phyloP scores from a whole-genome alignment of 352 stramenopile genomes.

The Pythium oligandrum region DNA sequence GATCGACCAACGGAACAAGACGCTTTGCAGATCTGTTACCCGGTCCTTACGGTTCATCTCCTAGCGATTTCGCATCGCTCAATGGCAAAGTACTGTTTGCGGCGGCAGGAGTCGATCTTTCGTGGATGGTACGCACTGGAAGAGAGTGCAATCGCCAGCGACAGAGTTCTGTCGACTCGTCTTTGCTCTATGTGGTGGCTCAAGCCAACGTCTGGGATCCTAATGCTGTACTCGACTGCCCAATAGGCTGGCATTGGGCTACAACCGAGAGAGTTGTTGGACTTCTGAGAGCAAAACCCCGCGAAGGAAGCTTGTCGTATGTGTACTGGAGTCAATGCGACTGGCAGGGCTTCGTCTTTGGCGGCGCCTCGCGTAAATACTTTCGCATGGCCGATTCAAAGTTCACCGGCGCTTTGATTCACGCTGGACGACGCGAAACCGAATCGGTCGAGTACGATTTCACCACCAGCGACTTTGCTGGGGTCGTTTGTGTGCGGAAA shows the following conservation, averaged over 20 bases:
- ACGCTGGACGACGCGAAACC: slow-evolving; percentile 72
- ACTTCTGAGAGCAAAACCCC: slow-evolving; percentile 1
- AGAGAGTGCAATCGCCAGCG: slow-evolving; percentile 45
- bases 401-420: slow-evolving; percentile 76
- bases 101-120: slow-evolving; percentile 56
- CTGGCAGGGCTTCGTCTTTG: slow-evolving; percentile 77
- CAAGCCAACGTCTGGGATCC: slow-evolving; percentile 40
- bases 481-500: slow-evolving; percentile 66
- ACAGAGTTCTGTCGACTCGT: slow-evolving; percentile 25
- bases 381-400: slow-evolving; percentile 87
- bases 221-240: slow-evolving; percentile 56
- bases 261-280: slow-evolving; percentile 27
- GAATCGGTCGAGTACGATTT: slow-evolving; percentile 51
- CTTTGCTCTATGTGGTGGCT: slow-evolving; percentile 57
- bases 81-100: slow-evolving; percentile 56
- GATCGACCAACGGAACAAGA: slow-evolving; percentile 27
- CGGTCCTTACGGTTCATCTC: slow-evolving; percentile 28
- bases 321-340: slow-evolving; percentile 86
- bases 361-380: slow-evolving; percentile 42
- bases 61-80: slow-evolving; percentile 39
- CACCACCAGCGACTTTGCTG: slow-evolving; percentile 56
- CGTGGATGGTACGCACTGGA: slow-evolving; percentile 25
- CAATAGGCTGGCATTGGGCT: slow-evolving; percentile 61
- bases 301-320: slow-evolving; percentile 23
- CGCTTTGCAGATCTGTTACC: slow-evolving; percentile 62